Conservation (phyloP, 2,329 filamentous ascomycete genomes). For the Exophiala bonariae region DNA sequence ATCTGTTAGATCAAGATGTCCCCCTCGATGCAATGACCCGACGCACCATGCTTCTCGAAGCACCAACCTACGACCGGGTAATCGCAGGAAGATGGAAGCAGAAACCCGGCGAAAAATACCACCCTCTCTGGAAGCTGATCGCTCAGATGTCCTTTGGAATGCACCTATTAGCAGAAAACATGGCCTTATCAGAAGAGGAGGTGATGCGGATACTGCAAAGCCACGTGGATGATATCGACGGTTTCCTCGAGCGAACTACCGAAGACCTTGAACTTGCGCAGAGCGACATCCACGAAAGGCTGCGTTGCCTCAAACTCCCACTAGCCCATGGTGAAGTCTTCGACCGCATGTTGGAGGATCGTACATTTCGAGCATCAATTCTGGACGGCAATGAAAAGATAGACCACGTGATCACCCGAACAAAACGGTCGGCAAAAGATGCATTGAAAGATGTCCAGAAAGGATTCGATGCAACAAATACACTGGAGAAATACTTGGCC, state of each 20-base stretch:
- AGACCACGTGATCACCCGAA: slow-evolving; percentile 82
- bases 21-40: slow-evolving; percentile 47
- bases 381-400: slow-evolving; percentile 87
- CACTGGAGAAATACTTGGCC: slow-evolving; percentile 74
- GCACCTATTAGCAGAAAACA: slow-evolving; percentile 77
- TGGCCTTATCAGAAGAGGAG: slow-evolving; percentile 85
- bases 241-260: slow-evolving; percentile 80
- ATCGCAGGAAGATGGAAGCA: slow-evolving; percentile 76
- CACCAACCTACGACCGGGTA: slow-evolving; percentile 66
- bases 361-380: slow-evolving; percentile 77
- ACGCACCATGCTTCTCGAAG: slow-evolving; percentile 67
- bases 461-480: slow-evolving; percentile 72
- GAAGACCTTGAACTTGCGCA: slow-evolving; percentile 81
- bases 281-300: slow-evolving; percentile 75
- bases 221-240: slow-evolving; percentile 92
- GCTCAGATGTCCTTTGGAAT: slow-evolving; percentile 93
- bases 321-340: slow-evolving; percentile 81
- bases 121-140: slow-evolving; percentile 86
- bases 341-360: slow-evolving; percentile 83
- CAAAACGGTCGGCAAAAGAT: slow-evolving; percentile 72
- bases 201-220: slow-evolving; percentile 86
- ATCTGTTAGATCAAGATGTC: slow-evolving; percentile 32
- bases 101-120: slow-evolving; percentile 72
- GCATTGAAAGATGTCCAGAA: slow-evolving; percentile 76
- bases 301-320: slow-evolving; percentile 77